phyloP scores from a whole-genome alignment of 2,329 filamentous ascomycete genomes.

The Colletotrichum siamense region DNA sequence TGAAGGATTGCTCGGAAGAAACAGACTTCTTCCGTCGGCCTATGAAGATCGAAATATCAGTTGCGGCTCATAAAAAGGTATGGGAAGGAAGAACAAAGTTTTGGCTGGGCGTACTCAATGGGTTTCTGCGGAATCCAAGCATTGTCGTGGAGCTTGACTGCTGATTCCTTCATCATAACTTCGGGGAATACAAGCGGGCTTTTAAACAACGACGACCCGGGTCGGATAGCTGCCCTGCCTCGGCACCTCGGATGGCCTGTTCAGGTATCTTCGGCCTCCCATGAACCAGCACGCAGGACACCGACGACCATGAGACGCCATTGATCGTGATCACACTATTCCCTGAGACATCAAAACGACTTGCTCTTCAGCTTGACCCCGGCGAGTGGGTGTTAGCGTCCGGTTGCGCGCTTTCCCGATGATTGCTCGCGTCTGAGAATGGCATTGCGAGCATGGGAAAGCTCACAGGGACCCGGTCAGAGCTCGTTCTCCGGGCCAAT shows the following conservation, averaged over 20 bases:
- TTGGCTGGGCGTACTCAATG: neutral
- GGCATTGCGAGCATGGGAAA: neutral
- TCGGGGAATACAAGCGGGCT: neutral
- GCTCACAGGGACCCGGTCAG: too few relatives aligned
- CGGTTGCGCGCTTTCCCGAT: neutral
- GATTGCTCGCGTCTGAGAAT: conserved; percentile 1
- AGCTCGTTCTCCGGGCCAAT: neutral
- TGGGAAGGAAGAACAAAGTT: neutral
- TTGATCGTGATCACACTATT: neutral
- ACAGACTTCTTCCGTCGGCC: conserved; percentile 13
- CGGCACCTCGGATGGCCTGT: neutral
- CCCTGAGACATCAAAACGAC: neutral
- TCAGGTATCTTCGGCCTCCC: neutral
- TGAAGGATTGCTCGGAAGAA: conserved; percentile 5
- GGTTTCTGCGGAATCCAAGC: conserved; percentile 20
- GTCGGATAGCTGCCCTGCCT: neutral
- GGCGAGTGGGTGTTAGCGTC: neutral
- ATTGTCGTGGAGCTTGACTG: neutral
- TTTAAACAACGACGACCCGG: neutral
- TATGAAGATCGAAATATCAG: neutral
- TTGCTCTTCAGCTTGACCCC: neutral
- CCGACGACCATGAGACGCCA: neutral
- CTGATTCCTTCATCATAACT: neutral
- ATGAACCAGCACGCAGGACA: neutral
- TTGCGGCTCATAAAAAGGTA: neutral